Base-by-base conservation (phyloP, 805 yeast genomes). In the Saccharomycopsis synnaedendra region DNA sequence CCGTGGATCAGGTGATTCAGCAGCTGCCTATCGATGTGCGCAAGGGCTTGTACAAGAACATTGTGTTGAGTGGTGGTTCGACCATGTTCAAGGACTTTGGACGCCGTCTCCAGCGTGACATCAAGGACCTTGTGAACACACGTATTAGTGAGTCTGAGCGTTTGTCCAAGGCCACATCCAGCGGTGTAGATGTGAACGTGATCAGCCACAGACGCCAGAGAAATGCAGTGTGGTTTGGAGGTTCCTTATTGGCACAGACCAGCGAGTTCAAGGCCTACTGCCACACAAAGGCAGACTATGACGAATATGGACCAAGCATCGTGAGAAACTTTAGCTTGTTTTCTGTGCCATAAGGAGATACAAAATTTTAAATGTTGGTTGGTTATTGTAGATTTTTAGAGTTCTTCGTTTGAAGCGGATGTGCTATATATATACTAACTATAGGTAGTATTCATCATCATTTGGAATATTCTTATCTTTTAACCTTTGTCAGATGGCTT, bases 171-270 rank as follows among this genome's bases (percentile, higher is more conserved):
- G 80, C 80, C 38, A 84, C 79, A 62, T 81, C 94, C 30, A 83
- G 94, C 32, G 99, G 99, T 64, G 94, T 93, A 45, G 95, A 88
- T 49, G 99, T 93, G 48, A 94, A 86, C 68, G 99, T 93, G 53
- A 89, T 93, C 56, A 80, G 95, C 32, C 99, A 93, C 70, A 88
- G 90, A 71, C 85, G 93, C 68, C 99, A 93, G 71, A 78, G 96
- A 64, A 87, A 93, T 61, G 99, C 99, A 3, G 99, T 93, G 50
- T 93, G 99, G 99, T 93, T 90, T 63, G 99, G 99, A 58, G 99
- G 99, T 56, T 85, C 95, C 27, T 70, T 93, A 57, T 74, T 93
- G 62, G 97, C 99, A 1, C 97, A 90, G 70, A 93, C 99, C 7
- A 80, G 95, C 28, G 98, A 93, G 68, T 93, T 93, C 70, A 86